phyloP scores from a whole-genome alignment of 805 yeast species.

The Candida chauliodis region DNA sequence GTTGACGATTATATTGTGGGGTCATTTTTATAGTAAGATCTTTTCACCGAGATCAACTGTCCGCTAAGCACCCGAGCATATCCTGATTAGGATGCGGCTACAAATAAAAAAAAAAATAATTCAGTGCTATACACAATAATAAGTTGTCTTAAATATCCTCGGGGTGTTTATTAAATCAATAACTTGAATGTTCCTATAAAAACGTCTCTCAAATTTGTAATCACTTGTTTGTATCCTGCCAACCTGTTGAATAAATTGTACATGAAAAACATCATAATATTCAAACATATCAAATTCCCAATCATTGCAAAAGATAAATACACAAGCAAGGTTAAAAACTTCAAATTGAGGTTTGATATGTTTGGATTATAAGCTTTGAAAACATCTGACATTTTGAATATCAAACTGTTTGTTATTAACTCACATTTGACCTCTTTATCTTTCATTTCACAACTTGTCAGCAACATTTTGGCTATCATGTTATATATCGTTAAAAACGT shows the following conservation, averaged over 20 bases:
- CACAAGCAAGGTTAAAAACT: conserved; percentile 10
- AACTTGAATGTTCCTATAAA: conserved; percentile 5
- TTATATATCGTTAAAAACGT: conserved; percentile 3
- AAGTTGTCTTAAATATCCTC: too few relatives aligned
- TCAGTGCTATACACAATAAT: too few relatives aligned
- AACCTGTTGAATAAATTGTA: conserved; percentile 9
- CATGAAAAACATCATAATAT: conserved; percentile 13
- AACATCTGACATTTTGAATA: conserved; percentile 18
- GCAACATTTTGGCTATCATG: conserved; percentile 3
- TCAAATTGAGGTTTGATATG: conserved; percentile 1
- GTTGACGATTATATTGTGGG: too few relatives aligned
- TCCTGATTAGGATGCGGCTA: too few relatives aligned
- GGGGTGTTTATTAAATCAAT: conserved; percentile 4
- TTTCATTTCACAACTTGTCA: conserved; percentile 3
- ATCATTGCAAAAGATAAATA: conserved; percentile 19
- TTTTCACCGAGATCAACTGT: neutral
- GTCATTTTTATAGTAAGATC: too few relatives aligned
- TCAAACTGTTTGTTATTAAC: conserved; percentile 10
- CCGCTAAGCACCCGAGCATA: too few relatives aligned
- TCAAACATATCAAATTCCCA: conserved; percentile 19
- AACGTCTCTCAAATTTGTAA: conserved; percentile 4
- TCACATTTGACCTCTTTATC: conserved; percentile 2
- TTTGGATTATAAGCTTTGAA: conserved; percentile 6
- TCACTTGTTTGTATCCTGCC: conserved; percentile 4
- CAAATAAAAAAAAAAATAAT: neutral